Conservation (phyloP, 2,329 filamentous ascomycete species). For the Fusarium sp. region DNA sequence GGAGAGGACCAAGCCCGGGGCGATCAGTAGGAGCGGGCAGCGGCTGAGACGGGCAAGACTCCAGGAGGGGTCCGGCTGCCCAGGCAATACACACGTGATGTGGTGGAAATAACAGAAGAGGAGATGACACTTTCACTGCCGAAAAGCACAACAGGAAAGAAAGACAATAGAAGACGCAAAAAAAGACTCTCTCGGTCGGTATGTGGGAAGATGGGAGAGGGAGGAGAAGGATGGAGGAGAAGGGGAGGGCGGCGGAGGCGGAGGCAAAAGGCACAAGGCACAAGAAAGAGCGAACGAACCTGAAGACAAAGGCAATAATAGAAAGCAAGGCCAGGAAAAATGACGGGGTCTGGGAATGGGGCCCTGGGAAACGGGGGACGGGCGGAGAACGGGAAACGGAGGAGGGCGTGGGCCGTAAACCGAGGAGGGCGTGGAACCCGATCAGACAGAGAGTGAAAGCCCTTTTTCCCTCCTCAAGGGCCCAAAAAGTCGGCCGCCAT, state of each 20-base stretch:
- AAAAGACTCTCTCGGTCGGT: constrained; percentile 1
- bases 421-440: constrained; percentile 26
- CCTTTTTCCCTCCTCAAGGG: background rate
- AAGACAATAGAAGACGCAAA: background rate
- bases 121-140: background rate
- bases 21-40: constrained; percentile 20
- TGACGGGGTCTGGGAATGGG: constrained; percentile 21
- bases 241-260: constrained; percentile 16
- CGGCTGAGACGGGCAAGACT: constrained; percentile 22
- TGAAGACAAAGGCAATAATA: constrained; percentile 35
- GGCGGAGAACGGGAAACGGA: constrained; percentile 29
- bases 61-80: constrained; percentile 15
- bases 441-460: background rate
- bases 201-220: constrained; percentile 12
- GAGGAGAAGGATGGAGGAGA: constrained; percentile 20
- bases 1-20: constrained; percentile 23
- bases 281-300: constrained; percentile 13
- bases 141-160: background rate
- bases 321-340: constrained; percentile 16
- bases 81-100: constrained; percentile 20
- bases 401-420: constrained; percentile 31
- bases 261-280: constrained; percentile 24
- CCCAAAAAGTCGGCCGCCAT: constrained; percentile 21
- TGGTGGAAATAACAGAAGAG: constrained; percentile 4
- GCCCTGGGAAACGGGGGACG: constrained; percentile 22